Base-by-base conservation (phyloP, 345 rosid genomes). In the Eucalyptus curtisii region DNA sequence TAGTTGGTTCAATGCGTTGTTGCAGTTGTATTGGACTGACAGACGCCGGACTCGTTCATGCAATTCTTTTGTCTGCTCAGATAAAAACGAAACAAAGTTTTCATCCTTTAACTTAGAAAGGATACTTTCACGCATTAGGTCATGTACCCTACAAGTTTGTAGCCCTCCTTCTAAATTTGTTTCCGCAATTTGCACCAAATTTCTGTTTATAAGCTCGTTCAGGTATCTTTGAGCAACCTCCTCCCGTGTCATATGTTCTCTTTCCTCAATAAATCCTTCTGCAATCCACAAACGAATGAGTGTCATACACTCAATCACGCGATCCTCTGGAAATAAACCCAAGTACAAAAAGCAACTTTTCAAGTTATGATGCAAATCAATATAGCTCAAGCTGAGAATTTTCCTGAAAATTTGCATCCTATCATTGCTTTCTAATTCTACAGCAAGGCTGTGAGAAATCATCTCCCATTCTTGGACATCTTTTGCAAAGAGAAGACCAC, bases 101-200 rank as follows among this genome's bases (percentile, higher is more conserved):
- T 30, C 37, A 13, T 64, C 37, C 37, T 7, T n/a, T 0, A n/a
- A 64, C 37, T 64, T 64, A n/a, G 37, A 64, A 64, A 64, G 76
- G 76, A 64, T 64, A n/a, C 9, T 30, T 64, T 64, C 76, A 14
- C 76, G 37, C 19, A 64, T 64, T 0, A 64, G 37, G 37, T 64
- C 37, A 64, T 64, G 76, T n/a, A 64, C 37, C 76, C 76, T 64
- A n/a, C 76, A 64, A 64, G 37, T 6, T 13, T n/a, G 7, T 64
- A n/a, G 3, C 76, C 37, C 4, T 30, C 37, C 76, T 15, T 13
- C 13, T 30, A 7, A 0, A 64, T 7, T 4, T 13, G 0, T 64
- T 14, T 64, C 20, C 4, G 0, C 76, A 13, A 64, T 64, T 64
- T 64, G 76, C 10, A 64, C 76, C 37, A n/a, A 64, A 64, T 7